These are phyloP conservation scores for Coniochaeta sp. DNA, from an alignment of 2,329 filamentous ascomycete species.

Conservation along the genomic window DNA sequence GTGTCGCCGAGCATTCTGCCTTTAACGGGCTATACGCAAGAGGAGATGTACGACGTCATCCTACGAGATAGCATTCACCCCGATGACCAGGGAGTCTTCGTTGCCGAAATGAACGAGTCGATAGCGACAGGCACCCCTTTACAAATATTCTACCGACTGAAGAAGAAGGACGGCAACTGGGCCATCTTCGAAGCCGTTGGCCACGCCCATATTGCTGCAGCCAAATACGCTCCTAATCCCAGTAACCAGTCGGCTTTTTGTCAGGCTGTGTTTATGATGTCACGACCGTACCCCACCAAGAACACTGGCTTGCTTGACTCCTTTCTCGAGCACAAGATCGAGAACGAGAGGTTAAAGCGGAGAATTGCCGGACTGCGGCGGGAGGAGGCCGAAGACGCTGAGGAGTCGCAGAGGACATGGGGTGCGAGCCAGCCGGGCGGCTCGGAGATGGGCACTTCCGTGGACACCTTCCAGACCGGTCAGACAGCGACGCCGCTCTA, in stretches of 20 bases:
- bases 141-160: conserved; percentile 82
- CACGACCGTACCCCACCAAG: conserved; percentile 81
- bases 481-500: conserved; percentile 4
- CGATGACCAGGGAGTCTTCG: conserved; percentile 76
- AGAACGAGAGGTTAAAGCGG: conserved; percentile 80
- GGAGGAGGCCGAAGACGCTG: conserved; percentile 77
- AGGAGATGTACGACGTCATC: conserved; percentile 67
- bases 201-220: conserved; percentile 77
- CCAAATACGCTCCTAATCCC: conserved; percentile 55
- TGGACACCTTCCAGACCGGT: conserved; percentile 26
- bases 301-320: conserved; percentile 82
- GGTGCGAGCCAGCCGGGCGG: conserved; percentile 49
- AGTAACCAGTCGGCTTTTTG: conserved; percentile 65
- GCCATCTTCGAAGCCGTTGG: conserved; percentile 87
- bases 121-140: conserved; percentile 75
- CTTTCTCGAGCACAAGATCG: conserved; percentile 93
- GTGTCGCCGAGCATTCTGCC: conserved; percentile 70
- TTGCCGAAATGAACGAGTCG: conserved; percentile 82
- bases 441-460: conserved; percentile 46
- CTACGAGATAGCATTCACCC: conserved; percentile 79
- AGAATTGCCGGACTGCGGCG: conserved; percentile 77
- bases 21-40: conserved; percentile 68
- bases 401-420: conserved; percentile 57
- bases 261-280: conserved; percentile 89
- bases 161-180: conserved; percentile 63